phyloP scores from a whole-genome alignment of 768 basidiomycete genomes.

The Tricholoma flavovirens region DNA sequence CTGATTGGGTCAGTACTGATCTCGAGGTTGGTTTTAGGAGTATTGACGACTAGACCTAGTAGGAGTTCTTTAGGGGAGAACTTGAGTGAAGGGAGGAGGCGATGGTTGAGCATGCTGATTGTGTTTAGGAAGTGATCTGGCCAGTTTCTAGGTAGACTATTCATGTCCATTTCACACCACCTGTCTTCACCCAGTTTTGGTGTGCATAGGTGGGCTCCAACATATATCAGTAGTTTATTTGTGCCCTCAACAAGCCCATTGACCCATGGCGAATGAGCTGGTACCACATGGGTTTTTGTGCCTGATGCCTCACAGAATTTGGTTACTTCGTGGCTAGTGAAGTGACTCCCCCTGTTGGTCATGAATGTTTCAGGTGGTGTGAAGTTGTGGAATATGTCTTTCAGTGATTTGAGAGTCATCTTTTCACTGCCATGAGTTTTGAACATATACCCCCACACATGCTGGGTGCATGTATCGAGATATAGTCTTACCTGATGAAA shows the following conservation, averaged over 20 bases:
- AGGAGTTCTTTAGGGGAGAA: no score
- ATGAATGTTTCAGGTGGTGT: not conserved
- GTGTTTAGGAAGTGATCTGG: constrained; percentile 25
- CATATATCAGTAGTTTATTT: not conserved
- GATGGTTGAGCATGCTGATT: constrained; percentile 15
- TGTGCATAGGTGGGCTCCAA: not conserved
- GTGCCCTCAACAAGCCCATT: no score
- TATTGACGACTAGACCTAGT: constrained; percentile 25
- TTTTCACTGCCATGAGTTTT: no score
- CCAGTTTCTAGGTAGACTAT: constrained; percentile 26
- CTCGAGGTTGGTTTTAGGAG: constrained; percentile 1
- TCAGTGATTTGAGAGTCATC: no score
- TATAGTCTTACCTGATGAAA: no score
- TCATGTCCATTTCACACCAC: constrained; percentile 7
- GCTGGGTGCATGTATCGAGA: no score
- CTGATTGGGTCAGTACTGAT: not conserved
- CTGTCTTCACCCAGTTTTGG: no score
- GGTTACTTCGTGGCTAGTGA: not conserved
- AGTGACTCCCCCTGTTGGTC: not conserved
- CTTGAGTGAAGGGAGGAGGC: constrained; percentile 22
- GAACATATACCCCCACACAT: no score
- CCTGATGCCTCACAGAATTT: no score
- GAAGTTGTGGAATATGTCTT: no score
- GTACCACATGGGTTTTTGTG: not conserved
- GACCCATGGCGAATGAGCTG: no score